Evolutionary conservation across 2,329 filamentous ascomycete genomes (phyloP).

Genomic region (Orbilia blumenaviensis): DNA sequence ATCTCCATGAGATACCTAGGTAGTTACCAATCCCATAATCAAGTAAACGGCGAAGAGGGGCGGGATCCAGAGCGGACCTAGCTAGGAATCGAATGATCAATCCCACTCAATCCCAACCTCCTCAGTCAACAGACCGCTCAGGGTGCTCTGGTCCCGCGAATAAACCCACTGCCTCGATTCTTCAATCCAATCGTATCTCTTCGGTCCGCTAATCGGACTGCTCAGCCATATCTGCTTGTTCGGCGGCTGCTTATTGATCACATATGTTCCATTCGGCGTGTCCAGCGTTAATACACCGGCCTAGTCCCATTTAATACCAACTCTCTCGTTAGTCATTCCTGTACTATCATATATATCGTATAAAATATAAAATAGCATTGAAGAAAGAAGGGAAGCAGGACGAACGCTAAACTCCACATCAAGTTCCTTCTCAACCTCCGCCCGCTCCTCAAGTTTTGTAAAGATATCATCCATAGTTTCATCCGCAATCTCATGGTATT

Average conservation of each 20-base stretch:
- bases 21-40: too few species aligned
- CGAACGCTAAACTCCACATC: slow-evolving; percentile 90
- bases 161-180: slow-evolving; percentile 83
- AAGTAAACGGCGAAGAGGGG: too few species aligned
- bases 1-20: too few species aligned
- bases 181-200: slow-evolving; percentile 87
- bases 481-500: slow-evolving; percentile 53
- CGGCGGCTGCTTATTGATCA: slow-evolving; percentile 97
- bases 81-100: neutral
- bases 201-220: slow-evolving; percentile 87
- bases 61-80: too few species aligned
- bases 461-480: slow-evolving; percentile 65
- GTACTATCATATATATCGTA: neutral
- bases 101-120: slow-evolving; percentile 75
- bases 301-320: slow-evolving; percentile 63
- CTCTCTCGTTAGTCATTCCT: neutral
- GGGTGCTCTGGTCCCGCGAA: slow-evolving; percentile 78
- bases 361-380: neutral
- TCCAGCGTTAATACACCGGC: slow-evolving; percentile 83
- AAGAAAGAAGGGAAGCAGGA: slow-evolving; percentile 53
- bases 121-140: slow-evolving; percentile 75
- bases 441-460: slow-evolving; percentile 73
- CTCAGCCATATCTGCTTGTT: slow-evolving; percentile 98
- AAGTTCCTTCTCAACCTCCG: slow-evolving; percentile 70
- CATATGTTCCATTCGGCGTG: slow-evolving; percentile 79